Evolutionary conservation across 805 yeast species (phyloP).

Genomic region (Ogataea salicorniae): DNA sequence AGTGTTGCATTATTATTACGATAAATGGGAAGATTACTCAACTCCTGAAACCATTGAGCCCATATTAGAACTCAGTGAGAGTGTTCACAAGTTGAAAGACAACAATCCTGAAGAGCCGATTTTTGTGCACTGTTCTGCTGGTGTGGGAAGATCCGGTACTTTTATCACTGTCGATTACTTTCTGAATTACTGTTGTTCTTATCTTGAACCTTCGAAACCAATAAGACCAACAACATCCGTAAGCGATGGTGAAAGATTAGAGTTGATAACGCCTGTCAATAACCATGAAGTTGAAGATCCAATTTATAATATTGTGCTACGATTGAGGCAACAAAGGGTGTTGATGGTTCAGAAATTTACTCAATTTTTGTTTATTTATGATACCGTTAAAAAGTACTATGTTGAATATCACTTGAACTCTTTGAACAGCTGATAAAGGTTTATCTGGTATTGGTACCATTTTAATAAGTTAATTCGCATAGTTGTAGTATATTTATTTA

Average conservation of each 20-base stretch:
- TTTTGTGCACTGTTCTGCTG: constrained; percentile 54
- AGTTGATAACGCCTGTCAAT: constrained; percentile 18
- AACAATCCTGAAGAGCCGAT: constrained; percentile 16
- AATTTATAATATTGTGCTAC: constrained; percentile 38
- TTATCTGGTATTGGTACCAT: neutral
- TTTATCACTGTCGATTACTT: constrained; percentile 42
- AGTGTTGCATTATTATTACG: constrained; percentile 35
- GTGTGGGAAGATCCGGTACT: constrained; percentile 56
- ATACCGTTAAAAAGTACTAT: constrained; percentile 25
- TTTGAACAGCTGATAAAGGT: neutral
- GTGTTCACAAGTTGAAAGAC: constrained; percentile 7
- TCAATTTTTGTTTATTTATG: constrained; percentile 47
- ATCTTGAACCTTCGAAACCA: constrained; percentile 2
- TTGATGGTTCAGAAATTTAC: constrained; percentile 51
- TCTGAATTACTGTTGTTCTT: constrained; percentile 15
- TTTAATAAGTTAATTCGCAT: too few species aligned
- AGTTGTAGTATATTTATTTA: too few species aligned
- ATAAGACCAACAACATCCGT: constrained; percentile 5
- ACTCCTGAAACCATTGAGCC: constrained; percentile 34
- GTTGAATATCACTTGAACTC: constrained; percentile 9
- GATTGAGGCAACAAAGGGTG: constrained; percentile 43
- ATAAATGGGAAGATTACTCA: constrained; percentile 41
- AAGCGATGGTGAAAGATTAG: constrained; percentile 11
- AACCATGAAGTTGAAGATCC: constrained; percentile 31
- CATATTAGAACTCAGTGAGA: constrained; percentile 20